Percentiles rank a stretch among this genome's conserved stretches.
Evolutionary conservation across 2,329 filamentous ascomycete species (phyloP).

Genomic region (Aspergillus sp.): DNA sequence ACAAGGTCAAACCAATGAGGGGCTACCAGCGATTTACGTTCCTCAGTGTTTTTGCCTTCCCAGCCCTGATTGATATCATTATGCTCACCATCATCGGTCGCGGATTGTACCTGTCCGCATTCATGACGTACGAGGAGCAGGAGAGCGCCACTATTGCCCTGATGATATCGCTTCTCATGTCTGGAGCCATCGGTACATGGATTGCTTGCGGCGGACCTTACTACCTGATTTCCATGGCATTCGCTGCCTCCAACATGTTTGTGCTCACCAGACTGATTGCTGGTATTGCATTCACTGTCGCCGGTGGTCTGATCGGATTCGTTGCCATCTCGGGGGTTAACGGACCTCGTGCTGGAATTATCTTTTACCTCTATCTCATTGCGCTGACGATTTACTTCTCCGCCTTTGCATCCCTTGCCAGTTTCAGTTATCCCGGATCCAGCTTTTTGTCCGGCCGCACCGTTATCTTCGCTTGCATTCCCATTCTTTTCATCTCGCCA

Average conservation of each 20-base stretch:
- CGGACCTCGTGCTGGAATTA: conserved; percentile 49
- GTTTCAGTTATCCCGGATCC: conserved; percentile 56
- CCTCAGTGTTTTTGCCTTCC: conserved; percentile 62
- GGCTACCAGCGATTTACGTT: conserved; percentile 56
- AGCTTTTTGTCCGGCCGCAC: conserved; percentile 58
- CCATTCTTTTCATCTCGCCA: conserved; percentile 57
- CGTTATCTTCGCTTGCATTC: conserved; percentile 56
- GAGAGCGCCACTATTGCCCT: conserved; percentile 58
- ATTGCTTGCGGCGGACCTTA: conserved; percentile 63
- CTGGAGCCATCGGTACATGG: conserved; percentile 63
- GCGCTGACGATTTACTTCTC: conserved; percentile 60
- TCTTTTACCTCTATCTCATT: conserved; percentile 61
- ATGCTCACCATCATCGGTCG: conserved; percentile 59
- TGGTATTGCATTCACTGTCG: conserved; percentile 52
- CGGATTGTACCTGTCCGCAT: conserved; percentile 60
- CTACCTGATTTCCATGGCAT: conserved; percentile 59
- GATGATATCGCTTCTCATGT: conserved; percentile 59
- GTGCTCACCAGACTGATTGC: conserved; percentile 53
- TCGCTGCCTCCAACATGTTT: conserved; percentile 56
- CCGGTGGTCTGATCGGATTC: conserved; percentile 55
- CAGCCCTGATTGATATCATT: conserved; percentile 61
- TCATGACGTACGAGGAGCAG: conserved; percentile 52
- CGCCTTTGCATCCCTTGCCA: conserved; percentile 54
- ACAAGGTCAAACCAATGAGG: conserved; percentile 45
- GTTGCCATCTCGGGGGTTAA: conserved; percentile 49